Conservation (phyloP, 768 basidiomycete genomes). For the Boletus rubescentipes region DNA sequence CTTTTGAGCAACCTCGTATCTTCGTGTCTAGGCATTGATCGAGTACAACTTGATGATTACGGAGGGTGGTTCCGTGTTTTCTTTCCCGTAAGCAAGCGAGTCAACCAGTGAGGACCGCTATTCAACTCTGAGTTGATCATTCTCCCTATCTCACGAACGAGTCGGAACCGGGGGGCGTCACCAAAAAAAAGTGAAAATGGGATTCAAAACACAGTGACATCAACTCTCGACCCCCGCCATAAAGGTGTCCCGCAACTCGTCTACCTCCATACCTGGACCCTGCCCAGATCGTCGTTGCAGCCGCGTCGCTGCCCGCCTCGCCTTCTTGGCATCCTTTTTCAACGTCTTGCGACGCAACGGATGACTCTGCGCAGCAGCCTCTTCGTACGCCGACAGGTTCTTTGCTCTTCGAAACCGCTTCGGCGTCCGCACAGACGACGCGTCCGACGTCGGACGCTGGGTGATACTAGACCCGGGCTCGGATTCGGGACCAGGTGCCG, state of each 20-base stretch:
- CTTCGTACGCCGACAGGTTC: slow-evolving; percentile 54
- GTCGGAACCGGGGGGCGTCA: no score
- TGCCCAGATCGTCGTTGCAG: slow-evolving; percentile 2
- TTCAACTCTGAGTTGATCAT: no score
- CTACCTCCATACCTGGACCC: slow-evolving; percentile 30
- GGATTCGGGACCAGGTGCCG: neutral
- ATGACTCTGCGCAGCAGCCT: slow-evolving; percentile 38
- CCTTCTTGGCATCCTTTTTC: slow-evolving; percentile 65
- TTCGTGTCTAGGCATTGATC: no score
- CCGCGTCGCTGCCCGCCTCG: slow-evolving; percentile 50
- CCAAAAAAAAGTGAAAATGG: no score
- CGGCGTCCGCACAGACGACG: slow-evolving; percentile 34
- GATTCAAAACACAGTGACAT: neutral
- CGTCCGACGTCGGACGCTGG: neutral
- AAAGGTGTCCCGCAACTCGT: slow-evolving; percentile 23
- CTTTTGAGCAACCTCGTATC: no score
- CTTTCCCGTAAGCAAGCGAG: no score
- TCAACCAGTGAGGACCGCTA: no score
- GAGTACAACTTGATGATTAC: no score
- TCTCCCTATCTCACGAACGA: no score
- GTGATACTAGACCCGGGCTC: neutral
- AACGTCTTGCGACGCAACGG: slow-evolving; percentile 58
- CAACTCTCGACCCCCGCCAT: slow-evolving; percentile 21
- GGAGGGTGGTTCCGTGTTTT: no score
- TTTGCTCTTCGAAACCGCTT: slow-evolving; percentile 62